Percentiles rank a stretch among this genome's conserved stretches.
These are phyloP conservation scores for Aspergillus ostianus DNA, from an alignment of 495 filamentous ascomycete species.

Conservation along the genomic window DNA sequence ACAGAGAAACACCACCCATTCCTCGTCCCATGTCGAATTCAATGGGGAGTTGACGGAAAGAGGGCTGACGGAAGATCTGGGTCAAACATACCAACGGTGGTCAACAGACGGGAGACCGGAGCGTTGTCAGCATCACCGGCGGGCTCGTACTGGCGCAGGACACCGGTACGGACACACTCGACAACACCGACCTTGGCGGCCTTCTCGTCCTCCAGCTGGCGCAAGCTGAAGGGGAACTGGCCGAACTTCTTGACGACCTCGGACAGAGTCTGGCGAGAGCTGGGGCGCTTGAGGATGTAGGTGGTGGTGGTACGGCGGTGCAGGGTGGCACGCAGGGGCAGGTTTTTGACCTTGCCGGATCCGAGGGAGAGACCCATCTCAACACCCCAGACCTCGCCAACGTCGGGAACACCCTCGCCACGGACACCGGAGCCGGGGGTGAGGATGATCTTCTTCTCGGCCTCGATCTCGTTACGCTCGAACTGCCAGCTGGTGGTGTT, in stretches of 20 bases:
- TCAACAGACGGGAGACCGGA: slow-evolving; percentile 80
- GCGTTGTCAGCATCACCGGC: slow-evolving; percentile 86
- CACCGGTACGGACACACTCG: slow-evolving; percentile 87
- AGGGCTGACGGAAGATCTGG: slow-evolving; percentile 6
- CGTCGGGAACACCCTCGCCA: slow-evolving; percentile 85
- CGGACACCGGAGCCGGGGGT: slow-evolving; percentile 80
- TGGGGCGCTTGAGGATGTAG: slow-evolving; percentile 86
- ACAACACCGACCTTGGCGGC: slow-evolving; percentile 94
- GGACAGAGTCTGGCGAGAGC: slow-evolving; percentile 83
- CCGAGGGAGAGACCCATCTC: slow-evolving; percentile 91
- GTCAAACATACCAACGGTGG: slow-evolving; percentile 74
- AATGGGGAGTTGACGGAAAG: not conserved
- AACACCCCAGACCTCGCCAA: slow-evolving; percentile 97
- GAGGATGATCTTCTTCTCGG: slow-evolving; percentile 96
- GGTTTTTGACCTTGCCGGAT: slow-evolving; percentile 87
- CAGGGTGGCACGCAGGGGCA: slow-evolving; percentile 82
- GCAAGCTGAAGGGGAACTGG: slow-evolving; percentile 93
- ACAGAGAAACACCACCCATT: not conserved
- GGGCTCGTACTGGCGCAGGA: slow-evolving; percentile 92
- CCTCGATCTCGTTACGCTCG: slow-evolving; percentile 95
- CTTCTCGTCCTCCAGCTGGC: slow-evolving; percentile 95
- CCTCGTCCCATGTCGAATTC: not conserved
- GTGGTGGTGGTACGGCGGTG: slow-evolving; percentile 90
- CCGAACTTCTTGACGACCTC: slow-evolving; percentile 97
- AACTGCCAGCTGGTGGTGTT: slow-evolving; percentile 97